phyloP scores from a whole-genome alignment of 176 grass and related monocot genomes.

The Pharus latifolius region DNA sequence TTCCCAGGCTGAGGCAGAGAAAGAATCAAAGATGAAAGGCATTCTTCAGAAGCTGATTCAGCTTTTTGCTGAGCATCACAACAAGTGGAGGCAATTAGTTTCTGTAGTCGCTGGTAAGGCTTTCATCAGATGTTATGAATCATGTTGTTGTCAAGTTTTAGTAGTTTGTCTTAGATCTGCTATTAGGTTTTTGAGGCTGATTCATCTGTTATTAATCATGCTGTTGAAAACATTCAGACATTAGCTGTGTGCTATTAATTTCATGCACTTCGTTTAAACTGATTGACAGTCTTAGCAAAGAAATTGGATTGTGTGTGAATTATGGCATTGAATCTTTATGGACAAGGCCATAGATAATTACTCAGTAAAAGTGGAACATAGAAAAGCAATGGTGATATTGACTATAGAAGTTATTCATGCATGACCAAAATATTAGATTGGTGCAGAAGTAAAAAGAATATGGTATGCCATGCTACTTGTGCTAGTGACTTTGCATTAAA shows the following conservation, averaged over 20 bases:
- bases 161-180: slow-evolving; percentile 1
- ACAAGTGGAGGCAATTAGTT: slow-evolving; percentile 79
- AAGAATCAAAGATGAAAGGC: slow-evolving; percentile 79
- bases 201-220: no score
- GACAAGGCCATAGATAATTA: not conserved
- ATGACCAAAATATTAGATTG: not conserved
- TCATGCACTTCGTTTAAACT: not conserved
- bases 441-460: not conserved
- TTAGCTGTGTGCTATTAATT: not conserved
- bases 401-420: not conserved
- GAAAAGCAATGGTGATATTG: not conserved
- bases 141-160: slow-evolving; percentile 8
- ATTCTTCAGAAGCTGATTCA: slow-evolving; percentile 85
- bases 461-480: no score
- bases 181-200: not conserved
- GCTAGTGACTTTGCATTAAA: no score
- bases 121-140: not conserved
- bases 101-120: slow-evolving; percentile 70
- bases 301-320: not conserved
- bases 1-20: slow-evolving; percentile 75
- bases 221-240: no score
- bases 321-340: slow-evolving; percentile 11
- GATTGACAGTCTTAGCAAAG: not conserved
- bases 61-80: slow-evolving; percentile 68
- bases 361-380: no score